phyloP scores from a whole-genome alignment of 768 basidiomycete genomes.

The Termitomyces eurrhizus region DNA sequence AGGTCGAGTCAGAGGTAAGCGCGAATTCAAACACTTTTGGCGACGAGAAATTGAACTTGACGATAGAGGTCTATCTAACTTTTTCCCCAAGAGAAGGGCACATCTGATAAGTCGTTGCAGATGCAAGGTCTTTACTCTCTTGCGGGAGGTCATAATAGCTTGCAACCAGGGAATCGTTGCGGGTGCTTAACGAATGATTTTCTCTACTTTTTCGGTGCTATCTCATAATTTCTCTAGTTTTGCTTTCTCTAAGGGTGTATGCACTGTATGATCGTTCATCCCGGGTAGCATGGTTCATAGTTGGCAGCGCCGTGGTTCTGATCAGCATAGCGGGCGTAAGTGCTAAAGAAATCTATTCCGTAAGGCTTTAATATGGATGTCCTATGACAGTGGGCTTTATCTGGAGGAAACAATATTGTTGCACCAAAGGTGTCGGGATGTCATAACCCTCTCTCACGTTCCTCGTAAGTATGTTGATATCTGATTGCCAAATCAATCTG shows the following conservation, averaged over 20 bases:
- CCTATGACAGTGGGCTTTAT: neutral
- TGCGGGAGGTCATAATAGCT: neutral
- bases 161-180: neutral
- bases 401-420: neutral
- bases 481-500: neutral
- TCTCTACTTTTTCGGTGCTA: neutral
- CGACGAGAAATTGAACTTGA: neutral
- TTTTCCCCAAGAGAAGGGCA: neutral
- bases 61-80: neutral
- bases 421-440: neutral
- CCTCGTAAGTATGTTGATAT: neutral
- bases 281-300: slow-evolving; percentile 2
- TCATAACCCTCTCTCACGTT: neutral
- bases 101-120: neutral
- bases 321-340: neutral
- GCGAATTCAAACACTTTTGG: neutral
- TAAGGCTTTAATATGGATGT: neutral
- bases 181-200: neutral
- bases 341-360: neutral
- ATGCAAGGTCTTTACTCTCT: neutral
- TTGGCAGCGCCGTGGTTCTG: neutral
- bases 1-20: neutral
- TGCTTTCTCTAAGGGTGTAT: neutral
- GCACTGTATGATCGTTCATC: neutral
- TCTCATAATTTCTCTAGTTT: neutral